These are phyloP conservation scores for Penicillium sp. DNA, from an alignment of 2,329 filamentous ascomycete species.

Conservation along the genomic window DNA sequence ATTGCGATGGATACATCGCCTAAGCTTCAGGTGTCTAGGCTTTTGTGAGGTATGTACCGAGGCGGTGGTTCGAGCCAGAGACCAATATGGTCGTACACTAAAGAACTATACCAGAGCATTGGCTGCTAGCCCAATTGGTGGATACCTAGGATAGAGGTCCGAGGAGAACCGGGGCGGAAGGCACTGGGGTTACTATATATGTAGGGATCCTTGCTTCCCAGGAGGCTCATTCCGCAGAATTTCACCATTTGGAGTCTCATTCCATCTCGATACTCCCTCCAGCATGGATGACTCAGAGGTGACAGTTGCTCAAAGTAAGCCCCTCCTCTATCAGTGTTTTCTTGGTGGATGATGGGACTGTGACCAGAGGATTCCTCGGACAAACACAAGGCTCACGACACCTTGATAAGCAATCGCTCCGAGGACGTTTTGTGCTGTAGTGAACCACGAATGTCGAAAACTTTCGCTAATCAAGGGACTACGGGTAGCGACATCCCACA, in stretches of 20 bases:
- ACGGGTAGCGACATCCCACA: neutral
- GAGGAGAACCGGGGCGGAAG: no score
- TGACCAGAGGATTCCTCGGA: neutral
- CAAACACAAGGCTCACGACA: neutral
- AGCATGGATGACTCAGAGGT: neutral
- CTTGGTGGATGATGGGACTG: neutral
- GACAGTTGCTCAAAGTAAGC: neutral
- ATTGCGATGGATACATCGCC: no score
- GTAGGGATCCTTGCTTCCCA: neutral
- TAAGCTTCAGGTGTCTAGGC: no score
- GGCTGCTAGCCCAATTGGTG: no score
- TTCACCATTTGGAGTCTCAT: neutral
- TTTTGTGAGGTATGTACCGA: neutral
- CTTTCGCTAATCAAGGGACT: neutral
- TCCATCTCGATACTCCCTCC: neutral
- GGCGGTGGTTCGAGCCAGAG: no score
- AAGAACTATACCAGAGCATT: no score
- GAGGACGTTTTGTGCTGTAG: neutral
- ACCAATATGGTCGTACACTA: no score
- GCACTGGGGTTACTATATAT: neutral
- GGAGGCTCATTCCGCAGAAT: neutral
- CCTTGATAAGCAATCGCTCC: neutral
- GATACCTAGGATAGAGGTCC: no score
- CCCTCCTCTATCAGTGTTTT: neutral
- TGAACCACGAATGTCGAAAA: neutral